phyloP scores from a whole-genome alignment of 2,329 filamentous ascomycete genomes.

The Xylaria sp. region DNA sequence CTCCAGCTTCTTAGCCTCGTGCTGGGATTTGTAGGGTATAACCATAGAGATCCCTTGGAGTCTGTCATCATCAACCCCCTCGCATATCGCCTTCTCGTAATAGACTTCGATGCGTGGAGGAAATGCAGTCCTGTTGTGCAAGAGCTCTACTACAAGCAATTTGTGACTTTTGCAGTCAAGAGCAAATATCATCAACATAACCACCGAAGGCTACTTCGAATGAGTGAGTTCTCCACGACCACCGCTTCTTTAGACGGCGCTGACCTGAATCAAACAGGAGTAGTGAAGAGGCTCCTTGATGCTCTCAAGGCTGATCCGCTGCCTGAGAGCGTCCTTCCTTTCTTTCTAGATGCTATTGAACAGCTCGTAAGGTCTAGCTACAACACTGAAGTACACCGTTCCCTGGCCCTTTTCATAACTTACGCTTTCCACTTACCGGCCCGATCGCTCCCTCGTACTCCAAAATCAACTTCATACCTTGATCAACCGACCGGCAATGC shows the following conservation, averaged over 20 bases:
- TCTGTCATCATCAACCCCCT: slow-evolving; percentile 96
- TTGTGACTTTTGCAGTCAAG: slow-evolving; percentile 85
- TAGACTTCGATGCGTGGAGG: slow-evolving; percentile 95
- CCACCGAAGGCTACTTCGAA: slow-evolving; percentile 83
- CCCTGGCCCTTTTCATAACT: slow-evolving; percentile 90
- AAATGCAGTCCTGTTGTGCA: slow-evolving; percentile 80
- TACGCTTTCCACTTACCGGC: slow-evolving; percentile 80
- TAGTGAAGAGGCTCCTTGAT: slow-evolving; percentile 89
- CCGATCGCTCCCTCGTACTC: slow-evolving; percentile 62
- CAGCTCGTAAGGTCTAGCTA: slow-evolving; percentile 83
- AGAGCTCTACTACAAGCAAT: slow-evolving; percentile 92
- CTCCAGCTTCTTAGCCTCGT: slow-evolving; percentile 79
- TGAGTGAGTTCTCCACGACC: slow-evolving; percentile 72
- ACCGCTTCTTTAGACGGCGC: slow-evolving; percentile 32
- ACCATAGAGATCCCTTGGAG: slow-evolving; percentile 79
- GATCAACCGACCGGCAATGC: slow-evolving; percentile 58
- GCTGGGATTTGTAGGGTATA: slow-evolving; percentile 89
- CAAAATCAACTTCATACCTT: slow-evolving; percentile 56
- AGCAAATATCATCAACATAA: slow-evolving; percentile 96
- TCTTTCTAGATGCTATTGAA: slow-evolving; percentile 83
- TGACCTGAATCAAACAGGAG: slow-evolving; percentile 64
- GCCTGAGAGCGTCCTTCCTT: slow-evolving; percentile 74
- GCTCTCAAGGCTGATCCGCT: slow-evolving; percentile 88
- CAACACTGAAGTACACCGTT: slow-evolving; percentile 85
- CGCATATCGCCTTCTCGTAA: slow-evolving; percentile 89